phyloP scores from a whole-genome alignment of 1,284 basidiomycete genomes.

The Ceratobasidium sp. region DNA sequence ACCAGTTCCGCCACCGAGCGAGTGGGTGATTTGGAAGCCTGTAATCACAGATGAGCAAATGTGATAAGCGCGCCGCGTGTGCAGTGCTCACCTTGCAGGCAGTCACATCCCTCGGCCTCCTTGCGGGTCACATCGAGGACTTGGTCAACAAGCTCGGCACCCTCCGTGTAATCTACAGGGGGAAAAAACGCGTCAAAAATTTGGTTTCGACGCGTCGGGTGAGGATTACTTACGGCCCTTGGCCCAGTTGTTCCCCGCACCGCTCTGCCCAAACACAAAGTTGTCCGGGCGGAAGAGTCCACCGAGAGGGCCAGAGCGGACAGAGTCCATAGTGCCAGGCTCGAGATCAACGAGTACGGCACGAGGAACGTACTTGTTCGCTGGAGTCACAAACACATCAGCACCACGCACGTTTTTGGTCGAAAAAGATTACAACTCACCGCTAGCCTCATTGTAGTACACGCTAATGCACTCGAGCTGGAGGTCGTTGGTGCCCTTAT shows the following conservation, averaged over 20 bases:
- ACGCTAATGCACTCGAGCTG: conserved; percentile 98
- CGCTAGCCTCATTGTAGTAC: conserved; percentile 93
- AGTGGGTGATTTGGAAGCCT: conserved; percentile 73
- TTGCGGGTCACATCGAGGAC: conserved; percentile 71
- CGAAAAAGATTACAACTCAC: conserved; percentile 45
- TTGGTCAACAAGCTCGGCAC: conserved; percentile 69
- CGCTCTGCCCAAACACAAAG: conserved; percentile 68
- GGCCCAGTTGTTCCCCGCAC: conserved; percentile 71
- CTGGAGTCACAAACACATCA: conserved; percentile 49
- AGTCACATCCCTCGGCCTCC: conserved; percentile 69
- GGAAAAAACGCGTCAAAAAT: conserved; percentile 39
- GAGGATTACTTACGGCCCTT: conserved; percentile 61
- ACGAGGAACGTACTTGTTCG: conserved; percentile 96
- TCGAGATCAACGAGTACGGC: conserved; percentile 95
- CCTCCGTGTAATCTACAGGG: conserved; percentile 55
- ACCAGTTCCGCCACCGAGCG: conserved; percentile 72
- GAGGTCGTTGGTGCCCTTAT: conserved; percentile 93
- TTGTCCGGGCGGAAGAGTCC: conserved; percentile 69
- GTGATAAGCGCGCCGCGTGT: conserved; percentile 41
- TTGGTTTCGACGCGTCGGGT: background rate
- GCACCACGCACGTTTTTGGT: background rate
- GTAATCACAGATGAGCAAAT: conserved; percentile 57
- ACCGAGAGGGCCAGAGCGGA: conserved; percentile 74
- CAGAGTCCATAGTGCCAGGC: conserved; percentile 97
- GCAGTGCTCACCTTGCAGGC: conserved; percentile 59